These are phyloP conservation scores for Yamadazyma triangularis DNA, from an alignment of 1,139 yeast species.

Conservation along the genomic window DNA sequence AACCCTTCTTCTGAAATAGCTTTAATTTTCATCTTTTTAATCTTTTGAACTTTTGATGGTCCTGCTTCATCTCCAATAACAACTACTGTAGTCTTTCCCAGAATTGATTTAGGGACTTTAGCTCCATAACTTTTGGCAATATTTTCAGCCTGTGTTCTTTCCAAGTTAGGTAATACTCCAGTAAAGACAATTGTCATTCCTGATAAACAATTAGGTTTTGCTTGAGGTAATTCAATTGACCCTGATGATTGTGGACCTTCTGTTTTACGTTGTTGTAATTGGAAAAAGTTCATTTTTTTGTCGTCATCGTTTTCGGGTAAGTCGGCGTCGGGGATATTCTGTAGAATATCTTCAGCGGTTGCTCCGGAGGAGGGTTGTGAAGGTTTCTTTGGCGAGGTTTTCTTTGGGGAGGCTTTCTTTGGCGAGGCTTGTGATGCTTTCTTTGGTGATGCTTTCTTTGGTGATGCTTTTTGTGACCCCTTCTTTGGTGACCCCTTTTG, in stretches of 20 bases:
- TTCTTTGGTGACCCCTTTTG: too few relatives aligned
- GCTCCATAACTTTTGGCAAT: conserved; percentile 89
- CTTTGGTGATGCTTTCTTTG: too few relatives aligned
- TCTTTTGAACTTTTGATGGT: conserved; percentile 85
- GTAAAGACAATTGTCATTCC: conserved; percentile 94
- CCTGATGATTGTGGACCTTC: conserved; percentile 23
- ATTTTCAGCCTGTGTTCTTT: conserved; percentile 70
- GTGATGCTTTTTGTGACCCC: too few relatives aligned
- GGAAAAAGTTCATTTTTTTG: conserved; percentile 51
- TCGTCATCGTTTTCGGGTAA: conserved; percentile 53
- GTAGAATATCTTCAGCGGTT: conserved; percentile 55
- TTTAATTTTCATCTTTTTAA: conserved; percentile 66
- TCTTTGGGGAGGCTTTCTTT: too few relatives aligned
- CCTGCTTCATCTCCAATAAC: conserved; percentile 97
- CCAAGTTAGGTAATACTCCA: conserved; percentile 77
- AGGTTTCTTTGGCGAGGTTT: too few relatives aligned
- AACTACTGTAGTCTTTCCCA: conserved; percentile 81
- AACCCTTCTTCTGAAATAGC: conserved; percentile 89
- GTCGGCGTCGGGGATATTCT: conserved; percentile 64
- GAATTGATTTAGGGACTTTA: conserved; percentile 83
- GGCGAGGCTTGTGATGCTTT: too few relatives aligned
- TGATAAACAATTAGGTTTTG: conserved; percentile 74
- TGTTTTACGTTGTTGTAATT: conserved; percentile 41
- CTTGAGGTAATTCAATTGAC: conserved; percentile 56
- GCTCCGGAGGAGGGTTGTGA: too few relatives aligned